phyloP scores from a whole-genome alignment of 1,139 yeast species.

The Taiozyma sp. region DNA sequence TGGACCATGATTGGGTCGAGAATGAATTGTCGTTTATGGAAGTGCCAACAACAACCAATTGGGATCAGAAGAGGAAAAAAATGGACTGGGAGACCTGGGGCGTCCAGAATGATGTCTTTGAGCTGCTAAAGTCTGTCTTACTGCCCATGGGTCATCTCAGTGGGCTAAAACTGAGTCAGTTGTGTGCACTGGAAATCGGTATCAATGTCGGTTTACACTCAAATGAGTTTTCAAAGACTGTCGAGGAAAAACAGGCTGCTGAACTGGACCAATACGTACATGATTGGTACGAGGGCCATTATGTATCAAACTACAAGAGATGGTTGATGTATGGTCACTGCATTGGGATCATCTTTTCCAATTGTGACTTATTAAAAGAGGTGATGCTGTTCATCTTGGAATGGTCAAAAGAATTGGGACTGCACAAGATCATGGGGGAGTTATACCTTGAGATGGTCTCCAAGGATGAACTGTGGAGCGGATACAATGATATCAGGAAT shows the following conservation, averaged over 20 bases:
- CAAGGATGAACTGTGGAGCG: not conserved
- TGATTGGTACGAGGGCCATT: slow-evolving; percentile 7
- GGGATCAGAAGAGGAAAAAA: not conserved
- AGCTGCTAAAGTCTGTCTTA: not conserved
- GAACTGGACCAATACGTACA: not conserved
- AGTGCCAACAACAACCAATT: not conserved
- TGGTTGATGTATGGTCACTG: slow-evolving; percentile 15
- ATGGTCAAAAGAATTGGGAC: slow-evolving; percentile 1
- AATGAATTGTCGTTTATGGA: not conserved
- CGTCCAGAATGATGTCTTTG: slow-evolving; percentile 2
- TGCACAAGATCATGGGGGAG: slow-evolving; percentile 1
- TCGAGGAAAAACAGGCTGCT: slow-evolving; percentile 1
- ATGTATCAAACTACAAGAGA: slow-evolving; percentile 1
- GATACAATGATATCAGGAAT: not conserved
- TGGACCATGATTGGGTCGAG: not conserved
- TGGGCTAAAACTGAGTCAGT: slow-evolving; percentile 3
- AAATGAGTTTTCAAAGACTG: slow-evolving; percentile 1
- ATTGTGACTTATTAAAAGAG: slow-evolving; percentile 1
- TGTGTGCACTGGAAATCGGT: slow-evolving; percentile 13
- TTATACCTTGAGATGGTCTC: slow-evolving; percentile 1
- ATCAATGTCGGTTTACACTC: slow-evolving; percentile 10
- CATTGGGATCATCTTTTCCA: slow-evolving; percentile 8
- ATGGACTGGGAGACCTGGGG: slow-evolving; percentile 2
- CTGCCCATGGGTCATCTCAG: not conserved
- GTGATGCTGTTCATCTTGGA: slow-evolving; percentile 1